Base-by-base conservation (phyloP, 2,329 filamentous ascomycete species). In the Alternaria novae-zelandiae region DNA sequence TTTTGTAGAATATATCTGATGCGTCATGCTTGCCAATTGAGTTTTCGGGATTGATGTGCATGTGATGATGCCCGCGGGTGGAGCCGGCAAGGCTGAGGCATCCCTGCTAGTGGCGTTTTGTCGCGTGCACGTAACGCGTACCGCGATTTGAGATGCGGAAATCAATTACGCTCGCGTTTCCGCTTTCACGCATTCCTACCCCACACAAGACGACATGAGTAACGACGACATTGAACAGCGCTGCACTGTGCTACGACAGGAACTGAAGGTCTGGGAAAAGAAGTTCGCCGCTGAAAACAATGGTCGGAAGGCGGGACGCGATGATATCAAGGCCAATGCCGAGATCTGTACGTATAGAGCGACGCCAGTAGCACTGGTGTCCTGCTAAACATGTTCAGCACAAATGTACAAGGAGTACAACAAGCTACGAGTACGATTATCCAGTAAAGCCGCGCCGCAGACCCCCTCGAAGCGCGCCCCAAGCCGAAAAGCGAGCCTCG, bases 191-290 rank as follows among this genome's bases (percentile, higher is more conserved):
- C 56, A 23, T 36, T 54, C 57, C 32, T 23, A 54, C 45, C 62
- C 59, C 58, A 68, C 59, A 64, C 50, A 64, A 51, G 26, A 55
- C 63, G 68, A 64, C 50, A 79, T 78, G 75, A 73, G 70, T 62
- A 69, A 67, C 59, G 62, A 69, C 28, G 72, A 75, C 6, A 46
- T 74, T 13, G 72, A 78, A 51, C 64, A 79, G 89, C 96, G 73
- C 96, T 99, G 82, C 93, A 97, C 86, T 95, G 90, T 83, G 96
- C 82, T 94, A n/a, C 87, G 90, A n/a, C 81, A 83, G 41, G 88
- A 92, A 66, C 82, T 95, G 51, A 95, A 95, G 80, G 79, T 80
- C 68, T 96, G 91, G 89, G 92, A 96, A 76, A 88, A 83, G 67
- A 82, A 86, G 7, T 95, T 92, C 83, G 86, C 87, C 6, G 82